A percentile compares a stretch with the other conserved stretches of the same genome.
These are phyloP conservation scores for Trapa bicornis DNA, from an alignment of 345 rosid species.

Conservation along the genomic window DNA sequence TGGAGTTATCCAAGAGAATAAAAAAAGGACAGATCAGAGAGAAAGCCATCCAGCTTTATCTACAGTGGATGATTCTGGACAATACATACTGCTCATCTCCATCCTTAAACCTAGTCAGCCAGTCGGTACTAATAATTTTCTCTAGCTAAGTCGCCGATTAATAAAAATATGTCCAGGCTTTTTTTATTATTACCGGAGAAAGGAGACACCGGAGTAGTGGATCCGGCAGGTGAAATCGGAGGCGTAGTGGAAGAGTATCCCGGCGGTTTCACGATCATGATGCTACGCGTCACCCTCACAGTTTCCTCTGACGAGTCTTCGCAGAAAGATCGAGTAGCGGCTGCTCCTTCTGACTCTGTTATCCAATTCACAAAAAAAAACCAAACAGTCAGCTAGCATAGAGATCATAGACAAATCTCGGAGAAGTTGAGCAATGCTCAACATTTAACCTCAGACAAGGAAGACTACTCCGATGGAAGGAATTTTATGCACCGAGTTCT, in stretches of 20 bases:
- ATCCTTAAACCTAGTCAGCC: too few relatives aligned
- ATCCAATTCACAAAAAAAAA: constrained; percentile 3
- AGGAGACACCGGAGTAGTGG: constrained; percentile 68
- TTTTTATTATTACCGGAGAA: constrained; percentile 44
- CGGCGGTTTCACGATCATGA: constrained; percentile 81
- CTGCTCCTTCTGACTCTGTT: constrained; percentile 48
- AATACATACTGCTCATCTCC: too few relatives aligned
- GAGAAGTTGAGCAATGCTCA: not conserved
- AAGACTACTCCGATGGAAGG: too few relatives aligned
- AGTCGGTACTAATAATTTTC: too few relatives aligned
- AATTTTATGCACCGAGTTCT: not conserved
- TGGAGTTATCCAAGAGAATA: too few relatives aligned
- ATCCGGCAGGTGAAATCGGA: constrained; percentile 77
- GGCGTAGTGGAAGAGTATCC: constrained; percentile 65
- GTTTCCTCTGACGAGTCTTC: constrained; percentile 33
- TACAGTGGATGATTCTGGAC: too few relatives aligned
- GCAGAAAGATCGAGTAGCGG: constrained; percentile 36
- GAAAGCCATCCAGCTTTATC: too few relatives aligned
- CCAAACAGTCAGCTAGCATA: not conserved
- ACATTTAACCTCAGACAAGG: not conserved
- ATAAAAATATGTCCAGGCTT: constrained; percentile 7
- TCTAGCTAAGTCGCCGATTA: not conserved
- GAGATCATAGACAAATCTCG: not conserved
- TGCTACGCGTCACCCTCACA: constrained; percentile 60
- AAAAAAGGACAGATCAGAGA: too few relatives aligned